A percentile compares a stretch with the other conserved stretches of the same genome.
Evolutionary conservation across 2,329 filamentous ascomycete species (phyloP).

Genomic region (Fusarium temperatum): DNA sequence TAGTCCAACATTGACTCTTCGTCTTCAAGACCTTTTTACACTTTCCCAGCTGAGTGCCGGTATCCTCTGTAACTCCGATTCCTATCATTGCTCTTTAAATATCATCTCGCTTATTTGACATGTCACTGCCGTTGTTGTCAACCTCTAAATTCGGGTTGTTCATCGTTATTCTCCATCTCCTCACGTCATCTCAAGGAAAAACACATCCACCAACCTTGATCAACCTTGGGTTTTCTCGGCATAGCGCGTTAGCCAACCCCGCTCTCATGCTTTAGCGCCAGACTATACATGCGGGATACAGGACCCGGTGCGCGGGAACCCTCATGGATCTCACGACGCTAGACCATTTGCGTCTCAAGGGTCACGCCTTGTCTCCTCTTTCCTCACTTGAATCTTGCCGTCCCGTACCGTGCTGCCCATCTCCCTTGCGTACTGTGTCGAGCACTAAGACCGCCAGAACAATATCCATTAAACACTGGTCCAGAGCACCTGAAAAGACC

Average conservation of each 20-base stretch:
- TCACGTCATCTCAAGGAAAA: constrained; percentile 24
- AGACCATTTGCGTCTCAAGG: constrained; percentile 11
- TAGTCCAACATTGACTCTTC: background rate
- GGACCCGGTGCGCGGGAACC: constrained; percentile 40
- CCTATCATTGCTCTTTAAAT: background rate
- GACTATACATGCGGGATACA: constrained; percentile 35
- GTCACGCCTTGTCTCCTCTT: constrained; percentile 26
- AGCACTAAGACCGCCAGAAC: background rate
- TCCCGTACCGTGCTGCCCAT: constrained; percentile 1
- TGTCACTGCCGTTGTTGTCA: background rate
- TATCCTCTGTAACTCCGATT: background rate
- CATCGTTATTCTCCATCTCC: constrained; percentile 2
- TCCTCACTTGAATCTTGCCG: constrained; percentile 17
- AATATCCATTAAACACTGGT: background rate
- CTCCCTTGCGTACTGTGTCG: background rate
- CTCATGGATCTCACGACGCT: constrained; percentile 16
- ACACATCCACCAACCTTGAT: constrained; percentile 17
- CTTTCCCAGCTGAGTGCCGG: background rate
- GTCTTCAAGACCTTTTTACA: background rate
- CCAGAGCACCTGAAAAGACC: background rate
- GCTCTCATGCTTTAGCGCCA: constrained; percentile 9
- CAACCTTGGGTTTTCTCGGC: background rate
- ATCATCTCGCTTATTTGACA: background rate
- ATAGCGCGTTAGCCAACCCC: background rate
- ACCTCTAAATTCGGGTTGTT: background rate